These are phyloP conservation scores for Parafenestella ontariensis DNA, from an alignment of 2,329 filamentous ascomycete species.

Conservation along the genomic window DNA sequence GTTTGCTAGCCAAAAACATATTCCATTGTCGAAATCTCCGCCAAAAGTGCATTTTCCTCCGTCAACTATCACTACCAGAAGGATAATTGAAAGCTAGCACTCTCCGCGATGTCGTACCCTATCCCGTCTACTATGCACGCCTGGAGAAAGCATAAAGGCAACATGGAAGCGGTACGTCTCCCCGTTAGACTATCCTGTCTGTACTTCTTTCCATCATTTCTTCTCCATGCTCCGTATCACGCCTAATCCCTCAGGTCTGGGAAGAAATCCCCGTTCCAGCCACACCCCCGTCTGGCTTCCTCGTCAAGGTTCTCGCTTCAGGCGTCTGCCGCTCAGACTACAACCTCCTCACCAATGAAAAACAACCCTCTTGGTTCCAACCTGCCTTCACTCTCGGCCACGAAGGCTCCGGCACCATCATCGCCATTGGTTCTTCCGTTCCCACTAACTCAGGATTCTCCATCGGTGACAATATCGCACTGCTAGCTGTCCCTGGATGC, in stretches of 20 bases:
- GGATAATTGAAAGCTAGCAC: background rate
- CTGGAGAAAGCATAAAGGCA: slow-evolving; percentile 30
- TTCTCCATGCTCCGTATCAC: background rate
- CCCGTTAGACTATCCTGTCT: background rate
- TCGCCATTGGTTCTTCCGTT: slow-evolving; percentile 13
- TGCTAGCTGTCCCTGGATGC: slow-evolving; percentile 26
- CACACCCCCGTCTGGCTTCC: slow-evolving; percentile 17
- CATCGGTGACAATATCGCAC: slow-evolving; percentile 21
- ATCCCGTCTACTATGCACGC: slow-evolving; percentile 24
- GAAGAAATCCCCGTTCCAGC: slow-evolving; percentile 18
- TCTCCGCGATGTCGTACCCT: background rate
- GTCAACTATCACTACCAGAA: background rate
- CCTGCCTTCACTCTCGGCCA: slow-evolving; percentile 27
- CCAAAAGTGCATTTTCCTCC: background rate
- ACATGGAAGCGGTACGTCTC: slow-evolving; percentile 25
- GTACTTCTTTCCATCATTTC: background rate
- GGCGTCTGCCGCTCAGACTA: slow-evolving; percentile 30
- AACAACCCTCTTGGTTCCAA: slow-evolving; percentile 26
- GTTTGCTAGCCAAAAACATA: background rate
- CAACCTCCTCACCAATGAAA: slow-evolving; percentile 29
- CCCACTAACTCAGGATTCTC: slow-evolving; percentile 12
- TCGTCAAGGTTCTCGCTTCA: slow-evolving; percentile 26
- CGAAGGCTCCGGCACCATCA: slow-evolving; percentile 27
- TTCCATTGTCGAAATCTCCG: background rate
- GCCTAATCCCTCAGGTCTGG: slow-evolving; percentile 11